Percentiles rank a stretch among this genome's conserved stretches.
phyloP scores from a whole-genome alignment of 306 rosid genomes.

The Mimosa pudica region DNA sequence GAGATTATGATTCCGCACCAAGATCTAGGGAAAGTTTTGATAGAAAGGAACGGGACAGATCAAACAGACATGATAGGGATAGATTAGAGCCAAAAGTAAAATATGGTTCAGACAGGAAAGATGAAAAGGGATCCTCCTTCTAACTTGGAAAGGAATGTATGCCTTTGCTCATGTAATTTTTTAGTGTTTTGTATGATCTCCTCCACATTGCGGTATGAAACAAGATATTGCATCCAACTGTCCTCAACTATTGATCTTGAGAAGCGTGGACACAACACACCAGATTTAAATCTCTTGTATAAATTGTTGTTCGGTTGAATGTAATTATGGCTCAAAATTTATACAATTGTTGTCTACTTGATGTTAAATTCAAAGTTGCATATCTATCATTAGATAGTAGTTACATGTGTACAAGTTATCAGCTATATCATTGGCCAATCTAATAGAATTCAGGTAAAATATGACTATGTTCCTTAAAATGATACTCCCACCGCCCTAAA shows the following conservation, averaged over 20 bases:
- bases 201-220: background rate
- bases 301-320: background rate
- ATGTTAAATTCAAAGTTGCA: background rate
- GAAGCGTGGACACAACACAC: background rate
- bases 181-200: background rate
- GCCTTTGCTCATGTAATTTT: conserved; percentile 16
- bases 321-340: background rate
- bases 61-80: conserved; percentile 28
- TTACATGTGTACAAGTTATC: too few relatives aligned
- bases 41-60: conserved; percentile 50
- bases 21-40: conserved; percentile 61
- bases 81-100: conserved; percentile 36
- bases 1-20: conserved; percentile 46
- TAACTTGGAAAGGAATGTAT: conserved; percentile 3
- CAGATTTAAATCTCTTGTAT: background rate
- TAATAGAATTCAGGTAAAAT: too few relatives aligned
- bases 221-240: background rate
- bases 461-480: too few relatives aligned
- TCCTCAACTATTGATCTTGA: background rate
- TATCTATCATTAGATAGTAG: too few relatives aligned
- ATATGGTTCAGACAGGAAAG: conserved; percentile 44
- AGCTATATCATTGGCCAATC: too few relatives aligned
- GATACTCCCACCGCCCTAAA: too few relatives aligned
- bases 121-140: conserved; percentile 39
- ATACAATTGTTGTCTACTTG: background rate